Conservation (phyloP, 352 stramenopile genomes). For the Albugo candida region DNA sequence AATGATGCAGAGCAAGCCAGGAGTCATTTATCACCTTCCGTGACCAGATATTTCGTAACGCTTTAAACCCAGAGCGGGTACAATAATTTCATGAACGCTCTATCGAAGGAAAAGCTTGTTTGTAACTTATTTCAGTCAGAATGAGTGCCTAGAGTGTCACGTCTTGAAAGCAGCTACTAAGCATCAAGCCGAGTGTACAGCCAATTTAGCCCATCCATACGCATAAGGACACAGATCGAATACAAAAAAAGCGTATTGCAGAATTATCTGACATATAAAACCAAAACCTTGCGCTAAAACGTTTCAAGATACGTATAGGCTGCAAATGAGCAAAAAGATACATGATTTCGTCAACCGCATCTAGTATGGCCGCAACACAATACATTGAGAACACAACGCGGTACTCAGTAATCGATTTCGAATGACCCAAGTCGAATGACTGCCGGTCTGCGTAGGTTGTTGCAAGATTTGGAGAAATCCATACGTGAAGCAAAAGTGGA, state of each 20-base stretch:
- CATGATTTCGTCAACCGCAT: slow-evolving; percentile 65
- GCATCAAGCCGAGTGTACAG: slow-evolving; percentile 37
- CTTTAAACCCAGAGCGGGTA: slow-evolving; percentile 79
- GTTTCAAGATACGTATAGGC: slow-evolving; percentile 65
- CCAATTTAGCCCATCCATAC: slow-evolving; percentile 57
- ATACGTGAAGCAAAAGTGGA: slow-evolving; percentile 9
- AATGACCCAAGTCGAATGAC: slow-evolving; percentile 5
- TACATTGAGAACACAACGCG: slow-evolving; percentile 45
- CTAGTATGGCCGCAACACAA: slow-evolving; percentile 51
- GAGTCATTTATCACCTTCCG: slow-evolving; percentile 92
- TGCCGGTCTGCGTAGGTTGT: slow-evolving; percentile 1
- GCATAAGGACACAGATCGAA: slow-evolving; percentile 38
- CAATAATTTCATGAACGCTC: slow-evolving; percentile 33
- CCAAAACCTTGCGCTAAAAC: slow-evolving; percentile 52
- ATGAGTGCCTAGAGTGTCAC: neutral
- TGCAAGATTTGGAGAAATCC: neutral
- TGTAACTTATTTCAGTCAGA: too few species aligned
- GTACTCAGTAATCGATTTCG: slow-evolving; percentile 14
- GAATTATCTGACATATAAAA: slow-evolving; percentile 41
- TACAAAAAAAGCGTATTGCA: slow-evolving; percentile 53
- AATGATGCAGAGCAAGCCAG: slow-evolving; percentile 77
- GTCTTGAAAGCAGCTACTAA: slow-evolving; percentile 28
- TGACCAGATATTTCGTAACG: slow-evolving; percentile 93
- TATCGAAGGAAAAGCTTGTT: too few species aligned
- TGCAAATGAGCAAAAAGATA: slow-evolving; percentile 59